phyloP scores from a whole-genome alignment of 2,329 filamentous ascomycete species.

The Botrytis sinoallii region DNA sequence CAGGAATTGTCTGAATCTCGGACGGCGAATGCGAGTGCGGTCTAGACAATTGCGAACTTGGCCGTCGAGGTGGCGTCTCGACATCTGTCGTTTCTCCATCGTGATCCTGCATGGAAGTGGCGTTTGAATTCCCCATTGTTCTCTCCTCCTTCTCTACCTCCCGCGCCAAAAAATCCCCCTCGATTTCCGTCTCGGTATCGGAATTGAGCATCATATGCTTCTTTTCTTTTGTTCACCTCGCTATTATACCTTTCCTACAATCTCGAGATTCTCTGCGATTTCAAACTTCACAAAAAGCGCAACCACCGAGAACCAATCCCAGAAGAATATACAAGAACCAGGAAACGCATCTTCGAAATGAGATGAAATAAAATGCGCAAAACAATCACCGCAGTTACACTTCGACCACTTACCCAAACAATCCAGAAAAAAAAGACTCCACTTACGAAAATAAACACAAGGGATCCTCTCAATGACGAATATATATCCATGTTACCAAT shows the following conservation, averaged over 20 bases:
- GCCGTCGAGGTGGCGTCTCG: conserved; percentile 3
- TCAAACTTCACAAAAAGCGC: neutral
- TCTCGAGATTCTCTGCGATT: neutral
- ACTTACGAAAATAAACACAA: neutral
- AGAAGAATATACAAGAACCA: neutral
- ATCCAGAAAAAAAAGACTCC: neutral
- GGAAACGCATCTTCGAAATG: neutral
- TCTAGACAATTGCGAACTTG: neutral
- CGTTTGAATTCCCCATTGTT: neutral
- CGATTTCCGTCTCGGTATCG: neutral
- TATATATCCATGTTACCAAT: neutral
- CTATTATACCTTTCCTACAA: neutral
- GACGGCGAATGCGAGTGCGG: neutral
- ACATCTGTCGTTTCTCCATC: conserved; percentile 9
- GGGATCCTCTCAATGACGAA: neutral
- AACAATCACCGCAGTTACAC: neutral
- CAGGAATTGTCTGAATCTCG: neutral
- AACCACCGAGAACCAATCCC: neutral
- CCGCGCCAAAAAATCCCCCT: neutral
- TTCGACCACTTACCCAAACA: neutral
- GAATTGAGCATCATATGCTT: conserved; percentile 8
- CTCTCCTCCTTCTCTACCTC: conserved; percentile 7
- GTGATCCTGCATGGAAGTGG: neutral
- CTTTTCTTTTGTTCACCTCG: neutral
- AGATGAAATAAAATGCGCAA: neutral